Base-by-base conservation (phyloP, 148 eudicot species). In the Euryodendron excelsum region DNA sequence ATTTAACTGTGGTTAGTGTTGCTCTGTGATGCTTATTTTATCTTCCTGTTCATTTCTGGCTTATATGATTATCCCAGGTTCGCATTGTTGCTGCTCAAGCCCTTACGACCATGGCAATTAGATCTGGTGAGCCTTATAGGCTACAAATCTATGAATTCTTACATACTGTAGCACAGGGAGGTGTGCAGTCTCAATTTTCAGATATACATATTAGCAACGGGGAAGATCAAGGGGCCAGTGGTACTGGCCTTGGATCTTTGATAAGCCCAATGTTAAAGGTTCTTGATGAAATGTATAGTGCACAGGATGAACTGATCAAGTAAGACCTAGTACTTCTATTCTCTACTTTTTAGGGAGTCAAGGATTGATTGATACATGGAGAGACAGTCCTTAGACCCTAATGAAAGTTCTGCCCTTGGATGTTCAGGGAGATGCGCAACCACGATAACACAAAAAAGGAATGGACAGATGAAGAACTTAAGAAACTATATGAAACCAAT, bases 221-320 rank as follows among this genome's bases (percentile, higher is more conserved):
- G 45, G 99, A 96, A 84, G 98, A 96, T 85, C 99, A 96, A 88
- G 99, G 98, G 69, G 99, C 98, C 66, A 96, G 99, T 85, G 99
- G 99, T 72, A 96, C 98, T 45, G 99, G 99, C 81, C 97, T 93
- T 76, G 99, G 98, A 84, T 90, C 93, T 59, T 87, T 96, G 47
- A 83, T 96, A 73, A 96, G 91, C 85, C 99, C 99, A 45, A 96
- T 96, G 99, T 82, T 96, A 82, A 92, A 96, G 80, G 94, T 96
- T 77, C 98, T 93, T 65, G 98, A 96, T 88, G 98, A 93, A 84
- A 96, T 96, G 98, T 96, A 96, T 81, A 82, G 82, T 84, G 93
- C 90, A 45, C 99, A 93, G 81, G 99, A 96, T 90, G 99, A 93
- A 74, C 88, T 96, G 59, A 88, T 96, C 80, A 93, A 88, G 99